Evolutionary conservation across 208 protist genomes (phyloP), one percentile per base, ranked within the genome.

Genomic region (Wallacemonas sp.): DNA sequence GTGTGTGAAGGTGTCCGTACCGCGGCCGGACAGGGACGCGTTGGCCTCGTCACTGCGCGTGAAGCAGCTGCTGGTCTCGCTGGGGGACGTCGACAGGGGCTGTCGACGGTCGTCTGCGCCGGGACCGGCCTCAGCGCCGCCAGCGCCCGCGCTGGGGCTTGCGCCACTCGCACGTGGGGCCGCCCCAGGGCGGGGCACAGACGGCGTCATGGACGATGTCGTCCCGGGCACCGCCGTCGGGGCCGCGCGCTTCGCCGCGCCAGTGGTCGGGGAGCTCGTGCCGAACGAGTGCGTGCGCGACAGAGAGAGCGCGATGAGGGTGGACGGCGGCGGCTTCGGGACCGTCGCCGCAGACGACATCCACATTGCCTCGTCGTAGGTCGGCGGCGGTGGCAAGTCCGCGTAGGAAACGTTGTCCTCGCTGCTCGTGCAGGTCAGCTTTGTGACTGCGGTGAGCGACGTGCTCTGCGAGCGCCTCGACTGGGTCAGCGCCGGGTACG

Each of bases 241-340:
- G n/a, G n/a, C n/a, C n/a, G n/a, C n/a, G n/a, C n/a, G n/a, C n/a
- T n/a, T n/a, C n/a, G n/a, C n/a, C n/a, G n/a, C 32, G 52, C 32
- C 11, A 2, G 52, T n/a, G 3, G 52, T 10, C 31, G 52, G 52
- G 3, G 12, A 8, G 44, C 11, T 25, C 3, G 52, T 41, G 26
- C 31, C 52, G 32, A 59, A 59, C 10, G 52, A 59, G 29, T 59
- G 52, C 10, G 52, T 59, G 31, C 52, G 52, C 22, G 52, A 59
- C 12, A 59, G 38, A 16, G 52, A 59, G n/a, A 42, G 52, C 3
- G 52, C 52, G 28, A 59, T 59, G 10, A 59, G 4, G 29, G 29
- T 59, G 7, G 52, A 59, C 31, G 52, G 52, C 2, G 52, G 31
- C 16, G 52, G 52, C 31, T 59, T 59, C 52, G 52, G 52, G 3